Conservation (phyloP, 495 filamentous ascomycete species). For the Hypoxylon rickii region DNA sequence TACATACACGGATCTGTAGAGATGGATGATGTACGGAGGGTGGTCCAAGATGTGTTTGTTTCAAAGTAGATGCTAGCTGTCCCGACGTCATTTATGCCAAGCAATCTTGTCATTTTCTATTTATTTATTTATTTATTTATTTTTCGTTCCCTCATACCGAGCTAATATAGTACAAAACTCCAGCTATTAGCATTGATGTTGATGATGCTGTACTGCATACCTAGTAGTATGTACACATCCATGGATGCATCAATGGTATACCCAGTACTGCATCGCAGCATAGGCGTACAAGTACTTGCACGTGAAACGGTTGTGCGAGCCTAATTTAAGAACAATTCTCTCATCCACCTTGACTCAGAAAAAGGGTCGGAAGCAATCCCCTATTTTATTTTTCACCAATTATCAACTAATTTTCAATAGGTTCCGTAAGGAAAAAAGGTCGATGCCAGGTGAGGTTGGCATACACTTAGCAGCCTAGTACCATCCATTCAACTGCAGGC, state of each 20-base stretch:
- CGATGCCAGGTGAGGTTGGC: background rate
- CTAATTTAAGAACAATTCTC: no score
- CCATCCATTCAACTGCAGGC: no score
- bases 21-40: background rate
- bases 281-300: no score
- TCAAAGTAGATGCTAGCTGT: constrained; percentile 14
- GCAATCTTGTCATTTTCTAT: constrained; percentile 6
- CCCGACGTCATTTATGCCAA: constrained; percentile 29
- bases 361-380: no score
- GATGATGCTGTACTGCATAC: no score
- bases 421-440: background rate
- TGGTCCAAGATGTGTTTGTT: constrained; percentile 1
- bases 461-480: no score
- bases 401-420: no score
- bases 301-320: constrained; percentile 18
- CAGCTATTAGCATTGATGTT: no score
- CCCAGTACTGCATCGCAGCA: constrained; percentile 4
- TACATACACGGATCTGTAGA: background rate
- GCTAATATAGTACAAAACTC: background rate
- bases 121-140: constrained; percentile 12
- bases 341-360: no score
- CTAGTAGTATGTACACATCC: no score
- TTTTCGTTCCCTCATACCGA: background rate
- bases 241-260: no score
- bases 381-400: no score